phyloP scores from a whole-genome alignment of 1,139 yeast genomes.

The Hyphopichia fennica region DNA sequence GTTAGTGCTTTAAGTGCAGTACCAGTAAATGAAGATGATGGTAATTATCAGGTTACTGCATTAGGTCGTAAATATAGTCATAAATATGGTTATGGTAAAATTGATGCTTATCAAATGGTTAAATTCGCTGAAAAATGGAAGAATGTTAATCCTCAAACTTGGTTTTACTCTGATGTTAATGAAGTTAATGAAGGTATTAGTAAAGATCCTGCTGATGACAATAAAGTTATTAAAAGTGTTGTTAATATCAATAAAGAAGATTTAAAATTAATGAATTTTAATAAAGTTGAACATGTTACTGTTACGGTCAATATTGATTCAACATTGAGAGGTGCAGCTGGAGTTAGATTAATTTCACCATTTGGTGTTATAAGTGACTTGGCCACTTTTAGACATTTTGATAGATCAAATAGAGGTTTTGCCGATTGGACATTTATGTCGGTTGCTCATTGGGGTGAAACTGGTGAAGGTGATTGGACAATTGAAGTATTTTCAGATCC shows the following conservation, averaged over 20 bases:
- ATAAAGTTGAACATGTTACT: slow-evolving; percentile 81
- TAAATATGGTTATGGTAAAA: slow-evolving; percentile 87
- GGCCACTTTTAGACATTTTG: slow-evolving; percentile 69
- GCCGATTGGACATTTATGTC: slow-evolving; percentile 90
- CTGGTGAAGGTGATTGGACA: slow-evolving; percentile 81
- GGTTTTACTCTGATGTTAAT: slow-evolving; percentile 58
- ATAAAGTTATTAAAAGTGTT: slow-evolving; percentile 35
- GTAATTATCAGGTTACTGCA: slow-evolving; percentile 64
- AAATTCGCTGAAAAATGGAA: slow-evolving; percentile 76
- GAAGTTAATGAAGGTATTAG: slow-evolving; percentile 28
- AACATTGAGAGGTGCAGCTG: slow-evolving; percentile 66
- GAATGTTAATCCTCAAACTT: slow-evolving; percentile 86
- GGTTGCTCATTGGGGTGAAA: slow-evolving; percentile 98
- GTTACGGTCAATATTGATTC: slow-evolving; percentile 74
- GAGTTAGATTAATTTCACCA: slow-evolving; percentile 71
- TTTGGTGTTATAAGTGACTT: slow-evolving; percentile 69
- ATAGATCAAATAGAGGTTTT: slow-evolving; percentile 60
- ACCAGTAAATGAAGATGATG: slow-evolving; percentile 67
- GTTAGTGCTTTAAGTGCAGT: slow-evolving; percentile 72
- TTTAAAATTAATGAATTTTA: slow-evolving; percentile 58
- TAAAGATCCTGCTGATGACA: slow-evolving; percentile 16
- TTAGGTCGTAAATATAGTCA: slow-evolving; percentile 76
- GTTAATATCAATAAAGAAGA: slow-evolving; percentile 52
- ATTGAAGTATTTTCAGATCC: slow-evolving; percentile 51
- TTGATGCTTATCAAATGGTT: slow-evolving; percentile 80